Evolutionary conservation across 2,329 filamentous ascomycete genomes (phyloP).

Genomic region (Fusarium euwallaceae): DNA sequence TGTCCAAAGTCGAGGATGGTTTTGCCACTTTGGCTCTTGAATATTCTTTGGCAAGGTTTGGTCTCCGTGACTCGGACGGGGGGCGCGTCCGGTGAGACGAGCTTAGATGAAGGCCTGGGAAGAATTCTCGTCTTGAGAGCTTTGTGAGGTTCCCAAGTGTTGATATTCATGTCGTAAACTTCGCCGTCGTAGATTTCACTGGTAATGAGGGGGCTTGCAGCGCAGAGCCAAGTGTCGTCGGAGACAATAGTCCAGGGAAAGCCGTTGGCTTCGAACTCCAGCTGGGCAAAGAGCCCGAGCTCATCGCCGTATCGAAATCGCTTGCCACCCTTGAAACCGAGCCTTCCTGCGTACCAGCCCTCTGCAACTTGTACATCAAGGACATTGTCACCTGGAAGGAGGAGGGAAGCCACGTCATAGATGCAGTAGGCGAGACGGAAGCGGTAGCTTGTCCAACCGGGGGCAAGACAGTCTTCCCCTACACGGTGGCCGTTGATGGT

Average conservation of each 20-base stretch:
- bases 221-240: conserved; percentile 52
- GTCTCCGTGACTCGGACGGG: conserved; percentile 55
- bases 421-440: conserved; percentile 62
- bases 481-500: conserved; percentile 58
- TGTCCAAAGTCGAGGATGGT: conserved; percentile 19
- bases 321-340: conserved; percentile 41
- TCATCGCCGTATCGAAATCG: conserved; percentile 50
- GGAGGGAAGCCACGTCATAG: conserved; percentile 59
- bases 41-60: conserved; percentile 51
- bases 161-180: conserved; percentile 55
- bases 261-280: conserved; percentile 53
- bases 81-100: conserved; percentile 54
- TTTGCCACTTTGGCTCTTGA: conserved; percentile 45
- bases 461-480: conserved; percentile 56
- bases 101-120: not conserved
- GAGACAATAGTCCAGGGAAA: conserved; percentile 53
- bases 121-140: not conserved
- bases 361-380: conserved; percentile 58
- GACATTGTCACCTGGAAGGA: conserved; percentile 44
- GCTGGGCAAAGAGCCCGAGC: conserved; percentile 52
- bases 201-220: not conserved
- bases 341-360: conserved; percentile 59
- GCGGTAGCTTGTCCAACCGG: conserved; percentile 65
- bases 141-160: conserved; percentile 11
- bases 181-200: conserved; percentile 58